Base-by-base conservation (phyloP, 176 grass and related monocot species). In the Puya raimondii region DNA sequence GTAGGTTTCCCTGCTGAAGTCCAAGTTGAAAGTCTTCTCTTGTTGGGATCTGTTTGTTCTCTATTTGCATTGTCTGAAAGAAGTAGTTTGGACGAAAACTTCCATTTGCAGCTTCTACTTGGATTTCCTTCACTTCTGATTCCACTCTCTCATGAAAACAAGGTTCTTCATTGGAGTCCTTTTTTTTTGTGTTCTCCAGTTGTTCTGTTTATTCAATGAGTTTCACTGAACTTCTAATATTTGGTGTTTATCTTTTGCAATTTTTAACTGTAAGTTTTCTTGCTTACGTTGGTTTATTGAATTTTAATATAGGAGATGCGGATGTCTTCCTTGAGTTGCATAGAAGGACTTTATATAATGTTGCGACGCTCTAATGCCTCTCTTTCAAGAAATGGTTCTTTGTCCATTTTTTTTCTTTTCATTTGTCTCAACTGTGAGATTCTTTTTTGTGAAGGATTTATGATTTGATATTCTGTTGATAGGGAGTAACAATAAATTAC, bases 111-210 rank as follows among this genome's bases (percentile, higher is more conserved):
- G 53, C 74, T 90, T 87, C 78, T 96, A 52, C 49, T 79, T 74
- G 82, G 84, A 8, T 85, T 96, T 75, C 89, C 89, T 80, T 85
- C 81, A 72, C 67, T 92, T 71, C 83, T 96, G 53, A 72, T 83
- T 68, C 86, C 89, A 83, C 88, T 96, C 81, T 73, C 89, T 77
- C 78, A 89, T 66, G 48, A 76, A 76, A 84, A 90, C 23, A 96
- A 83, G 89, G 93, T 96, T 82, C 51, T 9, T 27, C 61, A 42
- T 23, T 33, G 22, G 12, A 26, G 22, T 50, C 48, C 12, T 9
- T 52, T 17, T 51, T 49, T 50, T 50, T 53, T 50, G 5, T n/a
- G 3, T 14, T 14, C 22, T 12, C 8, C 9, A 3, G 12, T 25
- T 64, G 18, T 64, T 42, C 33, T 42, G 5, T 42, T 42, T 42